These are phyloP conservation scores for Phoma sp. DNA, from an alignment of 2,329 filamentous ascomycete species.

Conservation along the genomic window DNA sequence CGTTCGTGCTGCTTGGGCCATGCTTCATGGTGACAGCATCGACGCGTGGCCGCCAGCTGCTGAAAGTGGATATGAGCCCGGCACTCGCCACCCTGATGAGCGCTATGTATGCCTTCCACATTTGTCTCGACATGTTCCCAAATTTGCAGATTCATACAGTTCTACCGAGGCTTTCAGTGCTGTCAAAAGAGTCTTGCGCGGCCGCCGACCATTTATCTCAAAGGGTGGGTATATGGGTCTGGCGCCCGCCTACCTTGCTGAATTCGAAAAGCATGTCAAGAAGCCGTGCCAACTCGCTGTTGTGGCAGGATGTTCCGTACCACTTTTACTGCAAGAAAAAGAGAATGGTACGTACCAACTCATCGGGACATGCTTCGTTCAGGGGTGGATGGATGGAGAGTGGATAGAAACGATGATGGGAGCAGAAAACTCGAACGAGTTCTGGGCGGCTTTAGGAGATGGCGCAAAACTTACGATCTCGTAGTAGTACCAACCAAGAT, in stretches of 20 bases:
- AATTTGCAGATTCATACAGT: neutral
- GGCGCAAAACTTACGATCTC: neutral
- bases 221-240: neutral
- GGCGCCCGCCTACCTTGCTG: neutral
- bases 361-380: slow-evolving; percentile 4
- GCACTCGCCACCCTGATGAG: neutral
- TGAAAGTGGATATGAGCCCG: neutral
- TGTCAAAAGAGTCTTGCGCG: neutral
- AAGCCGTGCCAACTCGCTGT: neutral
- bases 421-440: neutral
- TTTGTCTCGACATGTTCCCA: neutral
- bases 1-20: neutral
- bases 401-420: neutral
- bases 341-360: neutral
- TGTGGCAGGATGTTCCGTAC: neutral
- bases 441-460: neutral
- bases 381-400: slow-evolving; percentile 13
- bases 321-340: neutral
- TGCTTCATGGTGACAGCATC: neutral
- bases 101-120: neutral
- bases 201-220: neutral
- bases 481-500: no score
- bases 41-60: neutral
- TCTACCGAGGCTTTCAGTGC: neutral
- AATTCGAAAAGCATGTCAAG: neutral